Evolutionary conservation across 1,284 basidiomycete species (phyloP), one percentile per base, ranked within the genome.

Genomic region (Ustilago trichophora): DNA sequence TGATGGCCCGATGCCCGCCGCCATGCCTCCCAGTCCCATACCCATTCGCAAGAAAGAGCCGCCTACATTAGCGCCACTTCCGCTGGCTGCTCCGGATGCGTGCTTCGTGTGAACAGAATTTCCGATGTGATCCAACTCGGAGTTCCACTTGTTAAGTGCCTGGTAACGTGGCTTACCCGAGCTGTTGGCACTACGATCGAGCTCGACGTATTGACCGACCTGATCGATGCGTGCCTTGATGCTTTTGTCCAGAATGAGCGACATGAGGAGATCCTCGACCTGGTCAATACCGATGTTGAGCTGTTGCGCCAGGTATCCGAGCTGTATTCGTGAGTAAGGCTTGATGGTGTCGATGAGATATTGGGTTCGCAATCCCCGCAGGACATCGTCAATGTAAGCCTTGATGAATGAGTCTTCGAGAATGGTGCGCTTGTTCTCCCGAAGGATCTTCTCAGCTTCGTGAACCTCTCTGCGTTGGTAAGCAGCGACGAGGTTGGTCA

Each of bases 301-400:
- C 89, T 97, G 93, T 92, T 97, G 77, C 5, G 44, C 43, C 11
- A 70, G 42, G 12, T 56, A 34, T 12, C 88, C 87, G 35, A 98
- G 86, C 81, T 97, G 93, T 40, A 98, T 86, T 29, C 93, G 87
- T 1, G 91, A 94, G 83, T 98, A 98, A 1, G 94, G 93, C 82
- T 93, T 94, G 85, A 98, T 94, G 63, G 97, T 88, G 81, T 98
- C 95, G 71, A 98, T 93, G 60, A 98, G 88, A 82, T 97, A 98
- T 77, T 95, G 93, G 0, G 94, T 98, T 5, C 95, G 87, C 45
- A 98, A 84, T 75, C 92, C 94, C 36, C 90, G 89, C 44, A 98
- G 85, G 11, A 98, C 88, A 80, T 98, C 96, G 64, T 93, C 92
- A 55, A 98, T 96, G 83, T 98, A 96, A 18, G 86, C 86, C 34